Evolutionary conservation across 1,284 basidiomycete species (phyloP).

Genomic region (Violaceomyces palustris): DNA sequence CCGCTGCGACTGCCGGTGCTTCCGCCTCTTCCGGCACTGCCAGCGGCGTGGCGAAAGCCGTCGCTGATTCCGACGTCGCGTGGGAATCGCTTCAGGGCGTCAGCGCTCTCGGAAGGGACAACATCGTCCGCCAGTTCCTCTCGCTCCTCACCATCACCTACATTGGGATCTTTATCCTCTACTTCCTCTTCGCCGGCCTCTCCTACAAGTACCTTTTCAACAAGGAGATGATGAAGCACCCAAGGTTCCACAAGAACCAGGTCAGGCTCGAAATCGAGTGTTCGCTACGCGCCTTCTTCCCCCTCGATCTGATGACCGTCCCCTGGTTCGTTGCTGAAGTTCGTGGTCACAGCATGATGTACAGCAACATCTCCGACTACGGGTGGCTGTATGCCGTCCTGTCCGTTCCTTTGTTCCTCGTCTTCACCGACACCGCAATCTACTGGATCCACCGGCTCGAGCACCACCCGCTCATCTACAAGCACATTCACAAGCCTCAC

Average conservation of each 20-base stretch:
- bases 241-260: conserved; percentile 84
- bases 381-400: conserved; percentile 45
- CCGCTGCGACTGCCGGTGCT: conserved; percentile 2
- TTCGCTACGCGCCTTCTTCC: conserved; percentile 73
- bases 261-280: conserved; percentile 70
- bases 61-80: conserved; percentile 5
- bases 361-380: conserved; percentile 64
- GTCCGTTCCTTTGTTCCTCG: conserved; percentile 61
- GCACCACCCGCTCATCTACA: conserved; percentile 83
- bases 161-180: conserved; percentile 61
- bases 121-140: conserved; percentile 62
- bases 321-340: conserved; percentile 94
- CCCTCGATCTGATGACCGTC: conserved; percentile 65
- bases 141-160: conserved; percentile 73
- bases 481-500: conserved; percentile 87
- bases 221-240: conserved; percentile 91
- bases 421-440: conserved; percentile 86
- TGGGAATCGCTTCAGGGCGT: conserved; percentile 17
- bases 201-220: conserved; percentile 89
- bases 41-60: not conserved
- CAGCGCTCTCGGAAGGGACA: conserved; percentile 36
- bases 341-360: conserved; percentile 75
- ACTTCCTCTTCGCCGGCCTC: conserved; percentile 72
- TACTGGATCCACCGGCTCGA: conserved; percentile 93
- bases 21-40: conserved; percentile 8